phyloP scores from a whole-genome alignment of 202 grass and related monocot genomes.

The Carex arenaria region DNA sequence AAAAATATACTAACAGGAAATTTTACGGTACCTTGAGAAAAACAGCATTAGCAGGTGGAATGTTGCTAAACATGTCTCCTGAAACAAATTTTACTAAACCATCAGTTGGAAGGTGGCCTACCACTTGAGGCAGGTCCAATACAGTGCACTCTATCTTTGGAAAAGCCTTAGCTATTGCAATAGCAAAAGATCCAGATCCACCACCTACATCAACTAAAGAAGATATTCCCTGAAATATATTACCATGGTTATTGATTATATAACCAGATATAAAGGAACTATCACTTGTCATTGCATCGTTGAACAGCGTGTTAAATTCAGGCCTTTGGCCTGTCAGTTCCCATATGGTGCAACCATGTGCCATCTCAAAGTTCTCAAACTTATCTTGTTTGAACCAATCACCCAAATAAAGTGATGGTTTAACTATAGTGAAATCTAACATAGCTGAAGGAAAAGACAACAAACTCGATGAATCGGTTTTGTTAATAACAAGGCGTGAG shows the following conservation, averaged over 20 bases:
- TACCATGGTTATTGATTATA: constrained; percentile 10
- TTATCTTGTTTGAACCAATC: constrained; percentile 29
- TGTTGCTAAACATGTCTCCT: constrained; percentile 13
- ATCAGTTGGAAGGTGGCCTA: not conserved
- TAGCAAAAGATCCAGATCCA: constrained; percentile 9
- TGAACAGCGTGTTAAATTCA: not conserved
- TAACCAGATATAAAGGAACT: constrained; percentile 32
- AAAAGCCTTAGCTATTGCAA: constrained; percentile 32
- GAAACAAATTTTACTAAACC: constrained; percentile 12
- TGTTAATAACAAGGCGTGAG: constrained; percentile 30
- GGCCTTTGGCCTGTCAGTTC: not conserved
- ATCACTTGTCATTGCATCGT: constrained; percentile 26
- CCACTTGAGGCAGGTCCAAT: constrained; percentile 37
- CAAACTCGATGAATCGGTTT: not conserved
- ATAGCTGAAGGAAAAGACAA: not conserved
- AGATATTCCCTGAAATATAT: constrained; percentile 33
- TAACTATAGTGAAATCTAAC: not conserved
- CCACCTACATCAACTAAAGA: constrained; percentile 55
- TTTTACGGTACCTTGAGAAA: constrained; percentile 7
- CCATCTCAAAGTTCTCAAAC: not conserved
- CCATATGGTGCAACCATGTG: constrained; percentile 11
- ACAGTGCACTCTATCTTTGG: constrained; percentile 34
- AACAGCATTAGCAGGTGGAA: constrained; percentile 23
- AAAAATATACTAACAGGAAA: not conserved
- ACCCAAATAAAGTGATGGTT: not conserved